These are phyloP conservation scores for Termitomyces sp. DNA, from an alignment of 1,284 basidiomycete species.

Conservation along the genomic window DNA sequence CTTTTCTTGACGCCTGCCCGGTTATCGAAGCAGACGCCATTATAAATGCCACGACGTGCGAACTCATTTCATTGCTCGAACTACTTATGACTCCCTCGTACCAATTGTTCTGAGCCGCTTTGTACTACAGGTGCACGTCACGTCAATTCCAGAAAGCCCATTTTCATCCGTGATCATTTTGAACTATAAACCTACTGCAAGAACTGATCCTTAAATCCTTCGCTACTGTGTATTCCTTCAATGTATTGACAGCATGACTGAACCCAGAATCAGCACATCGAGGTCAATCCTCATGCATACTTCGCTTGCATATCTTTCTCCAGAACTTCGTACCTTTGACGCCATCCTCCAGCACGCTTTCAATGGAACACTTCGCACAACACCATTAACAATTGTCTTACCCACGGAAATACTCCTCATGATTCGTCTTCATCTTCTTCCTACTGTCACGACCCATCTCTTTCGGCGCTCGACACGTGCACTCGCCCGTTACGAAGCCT, in stretches of 20 bases:
- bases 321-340: conserved; percentile 38
- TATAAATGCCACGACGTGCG: conserved; percentile 16
- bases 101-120: conserved; percentile 21
- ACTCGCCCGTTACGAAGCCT: conserved; percentile 35
- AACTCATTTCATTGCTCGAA: conserved; percentile 18
- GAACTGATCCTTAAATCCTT: conserved; percentile 15
- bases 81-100: conserved; percentile 11
- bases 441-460: conserved; percentile 29
- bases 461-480: conserved; percentile 31
- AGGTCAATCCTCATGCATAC: conserved; percentile 43
- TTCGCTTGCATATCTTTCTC: conserved; percentile 41
- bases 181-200: conserved; percentile 20
- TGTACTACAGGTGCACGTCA: conserved; percentile 30
- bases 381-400: conserved; percentile 24
- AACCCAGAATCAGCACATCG: conserved; percentile 24
- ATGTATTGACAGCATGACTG: conserved; percentile 8
- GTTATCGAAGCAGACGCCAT: conserved; percentile 14
- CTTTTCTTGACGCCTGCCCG: conserved; percentile 13
- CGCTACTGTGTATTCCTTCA: conserved; percentile 14
- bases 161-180: conserved; percentile 19
- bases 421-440: conserved; percentile 36
- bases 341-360: conserved; percentile 26
- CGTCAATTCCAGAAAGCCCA: conserved; percentile 24
- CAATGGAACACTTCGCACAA: conserved; percentile 14
- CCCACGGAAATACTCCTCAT: conserved; percentile 46